Evolutionary conservation across 352 stramenopile species (phyloP).

Genomic region (Phytophthora parvispora): DNA sequence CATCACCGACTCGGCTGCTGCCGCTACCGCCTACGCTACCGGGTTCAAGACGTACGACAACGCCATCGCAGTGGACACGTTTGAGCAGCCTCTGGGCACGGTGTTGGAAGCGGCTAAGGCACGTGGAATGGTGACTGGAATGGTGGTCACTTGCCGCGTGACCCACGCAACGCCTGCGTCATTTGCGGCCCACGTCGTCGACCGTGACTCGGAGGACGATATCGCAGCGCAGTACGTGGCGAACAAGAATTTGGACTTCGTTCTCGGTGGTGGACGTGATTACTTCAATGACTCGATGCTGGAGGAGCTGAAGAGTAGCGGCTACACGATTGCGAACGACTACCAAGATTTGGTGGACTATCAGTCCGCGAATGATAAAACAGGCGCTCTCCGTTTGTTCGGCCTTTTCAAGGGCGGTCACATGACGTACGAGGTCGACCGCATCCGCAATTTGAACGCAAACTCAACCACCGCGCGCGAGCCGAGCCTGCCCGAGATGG

Average conservation of each 20-base stretch:
- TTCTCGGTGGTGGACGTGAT: conserved; percentile 58
- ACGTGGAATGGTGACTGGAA: conserved; percentile 72
- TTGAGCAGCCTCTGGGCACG: conserved; percentile 62
- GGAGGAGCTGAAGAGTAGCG: conserved; percentile 45
- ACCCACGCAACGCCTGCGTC: conserved; percentile 68
- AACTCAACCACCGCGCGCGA: conserved; percentile 56
- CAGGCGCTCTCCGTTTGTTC: conserved; percentile 62
- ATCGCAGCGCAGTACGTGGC: conserved; percentile 71
- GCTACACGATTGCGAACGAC: conserved; percentile 66
- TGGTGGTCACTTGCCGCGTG: conserved; percentile 76
- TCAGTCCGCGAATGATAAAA: conserved; percentile 52
- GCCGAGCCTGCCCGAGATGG: conserved; percentile 72
- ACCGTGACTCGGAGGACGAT: conserved; percentile 63
- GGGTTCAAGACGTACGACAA: conserved; percentile 77
- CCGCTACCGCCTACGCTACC: conserved; percentile 65
- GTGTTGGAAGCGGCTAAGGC: conserved; percentile 74
- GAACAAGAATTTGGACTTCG: conserved; percentile 80
- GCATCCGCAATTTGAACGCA: conserved; percentile 39
- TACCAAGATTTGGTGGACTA: conserved; percentile 67
- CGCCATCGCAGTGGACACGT: conserved; percentile 68
- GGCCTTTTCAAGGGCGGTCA: conserved; percentile 70
- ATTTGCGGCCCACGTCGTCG: conserved; percentile 63
- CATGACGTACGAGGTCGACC: conserved; percentile 82
- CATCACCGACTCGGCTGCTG: conserved; percentile 73
- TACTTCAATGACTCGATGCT: conserved; percentile 67